Conservation (phyloP, 257 asterid species). For the Solanum piurae region DNA sequence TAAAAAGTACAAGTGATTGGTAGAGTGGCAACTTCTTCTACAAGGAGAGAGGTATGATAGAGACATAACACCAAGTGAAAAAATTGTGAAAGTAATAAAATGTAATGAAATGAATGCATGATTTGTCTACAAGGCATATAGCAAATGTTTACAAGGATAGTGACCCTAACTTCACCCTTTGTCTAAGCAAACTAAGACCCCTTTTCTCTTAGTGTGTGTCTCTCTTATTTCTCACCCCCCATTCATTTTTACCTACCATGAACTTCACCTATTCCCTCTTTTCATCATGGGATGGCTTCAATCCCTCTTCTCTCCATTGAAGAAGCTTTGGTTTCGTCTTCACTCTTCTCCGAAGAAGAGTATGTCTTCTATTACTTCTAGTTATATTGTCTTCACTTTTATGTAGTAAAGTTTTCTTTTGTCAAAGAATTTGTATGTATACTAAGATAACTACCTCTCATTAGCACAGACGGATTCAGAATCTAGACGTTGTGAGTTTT, state of each 20-base stretch:
- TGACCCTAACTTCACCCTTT: conserved; percentile 71
- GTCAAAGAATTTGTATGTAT: background rate
- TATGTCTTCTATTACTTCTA: conserved; percentile 15
- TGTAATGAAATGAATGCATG: conserved; percentile 10
- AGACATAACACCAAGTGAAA: conserved; percentile 48
- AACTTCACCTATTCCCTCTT: conserved; percentile 22
- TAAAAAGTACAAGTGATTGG: conserved; percentile 25
- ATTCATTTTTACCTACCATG: conserved; percentile 30
- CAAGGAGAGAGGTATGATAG: conserved; percentile 38
- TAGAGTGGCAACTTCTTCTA: conserved; percentile 33
- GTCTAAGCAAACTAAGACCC: conserved; percentile 67
- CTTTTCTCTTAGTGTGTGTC: conserved; percentile 14
- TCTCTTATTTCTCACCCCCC: conserved; percentile 21
- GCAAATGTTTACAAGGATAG: conserved; percentile 16
- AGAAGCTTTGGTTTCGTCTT: conserved; percentile 79
- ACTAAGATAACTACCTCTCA: background rate
- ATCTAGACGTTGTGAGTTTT: background rate
- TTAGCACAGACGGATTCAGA: background rate
- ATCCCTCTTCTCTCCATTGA: conserved; percentile 85
- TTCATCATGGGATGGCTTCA: conserved; percentile 83
- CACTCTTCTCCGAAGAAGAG: conserved; percentile 69
- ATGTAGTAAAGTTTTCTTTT: background rate
- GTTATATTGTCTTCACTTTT: background rate
- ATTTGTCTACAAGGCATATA: conserved; percentile 41
- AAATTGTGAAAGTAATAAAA: conserved; percentile 14